Conservation (phyloP, 495 filamentous ascomycete species). For the Neurospora sp. region DNA sequence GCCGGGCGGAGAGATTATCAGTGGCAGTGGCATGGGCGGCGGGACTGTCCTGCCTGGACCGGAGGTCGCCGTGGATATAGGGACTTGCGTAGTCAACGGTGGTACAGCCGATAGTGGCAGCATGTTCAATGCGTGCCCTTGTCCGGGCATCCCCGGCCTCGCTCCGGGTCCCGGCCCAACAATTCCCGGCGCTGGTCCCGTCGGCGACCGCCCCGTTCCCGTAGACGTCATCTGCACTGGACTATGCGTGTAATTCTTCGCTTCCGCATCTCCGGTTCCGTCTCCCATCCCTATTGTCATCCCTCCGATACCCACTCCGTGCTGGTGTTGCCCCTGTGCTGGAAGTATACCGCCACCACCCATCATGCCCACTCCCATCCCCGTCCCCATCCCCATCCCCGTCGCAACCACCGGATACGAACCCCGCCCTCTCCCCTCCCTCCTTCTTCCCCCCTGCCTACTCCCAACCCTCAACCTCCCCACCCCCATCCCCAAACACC, state of each 20-base stretch:
- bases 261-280: too few species aligned
- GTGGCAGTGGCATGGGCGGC: neutral
- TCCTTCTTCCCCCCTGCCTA: neutral
- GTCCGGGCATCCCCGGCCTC: neutral
- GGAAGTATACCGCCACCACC: too few species aligned
- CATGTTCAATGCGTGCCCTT: neutral
- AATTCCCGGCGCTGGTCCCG: neutral
- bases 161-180: neutral
- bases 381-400: slow-evolving; percentile 6
- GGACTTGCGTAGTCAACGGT: neutral
- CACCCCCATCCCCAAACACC: slow-evolving; percentile 29
- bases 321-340: too few species aligned
- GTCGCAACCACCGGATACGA: slow-evolving; percentile 33
- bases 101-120: neutral
- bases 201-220: neutral
- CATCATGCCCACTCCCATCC: too few species aligned
- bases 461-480: neutral
- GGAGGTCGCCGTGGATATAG: neutral
- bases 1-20: neutral
- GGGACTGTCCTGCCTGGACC: neutral
- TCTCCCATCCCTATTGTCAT: too few species aligned
- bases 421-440: slow-evolving; percentile 35
- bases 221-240: neutral
- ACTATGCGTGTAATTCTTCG: neutral
- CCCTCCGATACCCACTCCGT: too few species aligned